Evolutionary conservation across 176 grass and related monocot species (phyloP).

Genomic region (maize (Zea mays)): DNA sequence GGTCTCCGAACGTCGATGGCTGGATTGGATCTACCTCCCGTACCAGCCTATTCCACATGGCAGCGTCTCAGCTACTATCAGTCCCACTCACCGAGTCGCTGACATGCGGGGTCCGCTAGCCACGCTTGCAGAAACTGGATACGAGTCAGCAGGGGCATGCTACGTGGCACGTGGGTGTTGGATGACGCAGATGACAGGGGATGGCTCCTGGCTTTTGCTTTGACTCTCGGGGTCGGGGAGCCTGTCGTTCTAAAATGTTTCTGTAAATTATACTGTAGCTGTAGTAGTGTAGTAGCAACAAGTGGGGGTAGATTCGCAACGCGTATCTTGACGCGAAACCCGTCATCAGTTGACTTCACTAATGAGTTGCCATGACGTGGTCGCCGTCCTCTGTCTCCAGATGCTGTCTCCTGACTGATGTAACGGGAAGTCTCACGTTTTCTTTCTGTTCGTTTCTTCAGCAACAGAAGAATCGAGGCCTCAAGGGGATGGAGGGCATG

Average conservation of each 20-base stretch:
- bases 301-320: neutral
- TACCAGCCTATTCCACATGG: neutral
- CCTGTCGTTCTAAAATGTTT: too few species aligned
- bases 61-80: neutral
- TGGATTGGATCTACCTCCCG: neutral
- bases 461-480: constrained; percentile 57
- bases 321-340: neutral
- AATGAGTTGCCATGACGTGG: neutral
- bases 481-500: constrained; percentile 75
- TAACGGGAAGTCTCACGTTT: neutral
- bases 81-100: neutral
- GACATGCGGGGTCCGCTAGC: neutral
- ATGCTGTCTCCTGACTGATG: neutral
- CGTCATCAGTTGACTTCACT: neutral
- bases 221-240: too few species aligned
- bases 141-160: too few species aligned
- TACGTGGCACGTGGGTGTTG: too few species aligned
- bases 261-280: too few species aligned
- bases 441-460: neutral
- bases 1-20: neutral
- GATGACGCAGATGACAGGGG: too few species aligned
- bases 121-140: neutral
- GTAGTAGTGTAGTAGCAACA: too few species aligned
- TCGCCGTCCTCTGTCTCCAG: neutral
- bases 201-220: too few species aligned